Conservation (phyloP, 2,329 filamentous ascomycete genomes). For the Didymella arachidicola region DNA sequence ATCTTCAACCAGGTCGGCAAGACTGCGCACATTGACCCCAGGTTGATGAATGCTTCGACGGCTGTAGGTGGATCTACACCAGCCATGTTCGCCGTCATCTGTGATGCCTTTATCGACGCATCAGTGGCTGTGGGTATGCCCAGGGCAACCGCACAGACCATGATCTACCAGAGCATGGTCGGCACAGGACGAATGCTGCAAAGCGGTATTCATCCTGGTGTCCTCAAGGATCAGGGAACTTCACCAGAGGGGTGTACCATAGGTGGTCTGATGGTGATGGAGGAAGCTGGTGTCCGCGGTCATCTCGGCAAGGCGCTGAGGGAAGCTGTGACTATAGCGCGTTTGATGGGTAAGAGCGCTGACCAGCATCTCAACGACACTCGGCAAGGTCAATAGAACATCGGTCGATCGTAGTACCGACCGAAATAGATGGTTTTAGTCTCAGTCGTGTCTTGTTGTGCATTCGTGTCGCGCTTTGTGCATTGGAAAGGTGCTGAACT, state of each 20-base stretch:
- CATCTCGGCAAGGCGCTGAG: conserved; percentile 50
- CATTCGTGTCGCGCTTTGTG: neutral
- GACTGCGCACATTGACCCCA: conserved; percentile 30
- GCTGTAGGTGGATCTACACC: conserved; percentile 44
- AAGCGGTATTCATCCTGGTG: conserved; percentile 38
- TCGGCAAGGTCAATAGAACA: conserved; percentile 25
- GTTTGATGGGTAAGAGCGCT: conserved; percentile 51
- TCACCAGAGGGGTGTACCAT: conserved; percentile 46
- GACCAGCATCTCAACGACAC: conserved; percentile 55
- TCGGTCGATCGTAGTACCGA: neutral
- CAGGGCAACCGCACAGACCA: conserved; percentile 33
- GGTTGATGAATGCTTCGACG: conserved; percentile 40
- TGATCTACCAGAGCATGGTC: conserved; percentile 45
- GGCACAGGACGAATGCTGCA: conserved; percentile 43
- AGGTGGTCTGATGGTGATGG: conserved; percentile 45
- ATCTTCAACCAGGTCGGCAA: conserved; percentile 40
- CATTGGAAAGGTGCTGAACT: neutral
- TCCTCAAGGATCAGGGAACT: conserved; percentile 42
- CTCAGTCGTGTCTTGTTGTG: neutral
- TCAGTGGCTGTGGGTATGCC: conserved; percentile 42
- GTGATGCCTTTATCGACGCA: conserved; percentile 44
- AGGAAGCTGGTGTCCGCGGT: conserved; percentile 41
- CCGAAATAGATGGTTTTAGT: neutral
- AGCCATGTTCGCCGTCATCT: conserved; percentile 44
- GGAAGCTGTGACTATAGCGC: conserved; percentile 59